Evolutionary conservation across 2,329 filamentous ascomycete genomes (phyloP).

Genomic region (Domatiomyces globalis): DNA sequence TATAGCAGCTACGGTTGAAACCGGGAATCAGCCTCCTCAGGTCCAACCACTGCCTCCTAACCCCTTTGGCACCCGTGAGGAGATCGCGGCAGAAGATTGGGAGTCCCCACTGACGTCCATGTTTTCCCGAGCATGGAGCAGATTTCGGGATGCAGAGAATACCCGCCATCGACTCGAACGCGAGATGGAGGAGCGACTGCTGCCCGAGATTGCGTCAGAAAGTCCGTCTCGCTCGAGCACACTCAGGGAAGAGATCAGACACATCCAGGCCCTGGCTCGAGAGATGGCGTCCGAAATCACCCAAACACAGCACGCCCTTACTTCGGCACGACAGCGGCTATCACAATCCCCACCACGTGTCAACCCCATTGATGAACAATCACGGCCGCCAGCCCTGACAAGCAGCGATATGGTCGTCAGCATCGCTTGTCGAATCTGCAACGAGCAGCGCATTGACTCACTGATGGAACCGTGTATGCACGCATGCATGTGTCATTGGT

Average conservation of each 20-base stretch:
- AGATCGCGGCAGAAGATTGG: constrained; percentile 15
- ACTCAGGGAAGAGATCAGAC: neutral
- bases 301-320: neutral
- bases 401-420: constrained; percentile 13
- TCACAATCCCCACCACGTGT: constrained; percentile 2
- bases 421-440: constrained; percentile 15
- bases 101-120: constrained; percentile 13
- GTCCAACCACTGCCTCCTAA: constrained; percentile 2
- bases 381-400: constrained; percentile 7
- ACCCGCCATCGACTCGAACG: neutral
- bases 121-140: constrained; percentile 14
- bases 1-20: neutral
- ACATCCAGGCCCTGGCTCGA: neutral
- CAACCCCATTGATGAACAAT: constrained; percentile 16
- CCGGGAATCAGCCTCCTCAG: neutral
- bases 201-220: neutral
- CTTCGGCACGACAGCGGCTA: neutral
- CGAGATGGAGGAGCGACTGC: neutral
- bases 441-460: constrained; percentile 16
- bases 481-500: constrained; percentile 16
- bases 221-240: neutral
- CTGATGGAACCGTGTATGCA: constrained; percentile 17
- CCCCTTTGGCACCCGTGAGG: constrained; percentile 16
- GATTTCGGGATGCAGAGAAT: constrained; percentile 15
- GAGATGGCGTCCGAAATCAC: neutral